Conservation (phyloP, 495 filamentous ascomycete species). For the Penicillium odoratum region DNA sequence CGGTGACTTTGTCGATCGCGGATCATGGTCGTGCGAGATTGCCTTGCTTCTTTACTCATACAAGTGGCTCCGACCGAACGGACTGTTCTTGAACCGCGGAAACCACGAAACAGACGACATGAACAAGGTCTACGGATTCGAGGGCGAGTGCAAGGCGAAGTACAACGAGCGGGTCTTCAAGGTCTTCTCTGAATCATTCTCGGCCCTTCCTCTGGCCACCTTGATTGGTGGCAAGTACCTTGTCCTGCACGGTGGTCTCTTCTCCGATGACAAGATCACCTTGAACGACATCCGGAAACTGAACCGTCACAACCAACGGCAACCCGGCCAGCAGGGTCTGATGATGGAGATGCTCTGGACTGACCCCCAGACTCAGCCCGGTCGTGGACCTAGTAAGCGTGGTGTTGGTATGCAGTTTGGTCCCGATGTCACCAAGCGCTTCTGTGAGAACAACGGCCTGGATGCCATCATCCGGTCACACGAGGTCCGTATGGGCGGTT, state of each 20-base stretch:
- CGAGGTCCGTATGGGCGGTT: constrained; percentile 96
- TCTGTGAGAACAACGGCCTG: constrained; percentile 93
- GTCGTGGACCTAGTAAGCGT: constrained; percentile 91
- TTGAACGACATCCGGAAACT: constrained; percentile 93
- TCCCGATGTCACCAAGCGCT: constrained; percentile 92
- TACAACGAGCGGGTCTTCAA: constrained; percentile 97
- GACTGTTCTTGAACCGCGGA: constrained; percentile 94
- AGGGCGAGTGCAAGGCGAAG: constrained; percentile 96
- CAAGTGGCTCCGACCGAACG: constrained; percentile 88
- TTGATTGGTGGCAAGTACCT: constrained; percentile 90
- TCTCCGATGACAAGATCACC: constrained; percentile 93
- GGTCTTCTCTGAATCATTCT: constrained; percentile 98
- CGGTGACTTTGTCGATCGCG: constrained; percentile 97
- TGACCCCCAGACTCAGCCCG: constrained; percentile 82
- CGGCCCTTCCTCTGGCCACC: constrained; percentile 88
- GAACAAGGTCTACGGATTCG: constrained; percentile 98
- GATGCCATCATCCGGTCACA: constrained; percentile 95
- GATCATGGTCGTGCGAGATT: constrained; percentile 96
- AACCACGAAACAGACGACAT: constrained; percentile 99
- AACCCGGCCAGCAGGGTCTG: constrained; percentile 91
- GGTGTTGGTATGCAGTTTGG: constrained; percentile 97
- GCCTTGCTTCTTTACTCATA: constrained; percentile 91
- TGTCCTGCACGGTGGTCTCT: constrained; percentile 92
- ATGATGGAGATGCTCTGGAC: constrained; percentile 99
- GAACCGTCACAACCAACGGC: constrained; percentile 85